Base-by-base conservation (phyloP, 768 basidiomycete genomes). In the Clathrus columnatus region DNA sequence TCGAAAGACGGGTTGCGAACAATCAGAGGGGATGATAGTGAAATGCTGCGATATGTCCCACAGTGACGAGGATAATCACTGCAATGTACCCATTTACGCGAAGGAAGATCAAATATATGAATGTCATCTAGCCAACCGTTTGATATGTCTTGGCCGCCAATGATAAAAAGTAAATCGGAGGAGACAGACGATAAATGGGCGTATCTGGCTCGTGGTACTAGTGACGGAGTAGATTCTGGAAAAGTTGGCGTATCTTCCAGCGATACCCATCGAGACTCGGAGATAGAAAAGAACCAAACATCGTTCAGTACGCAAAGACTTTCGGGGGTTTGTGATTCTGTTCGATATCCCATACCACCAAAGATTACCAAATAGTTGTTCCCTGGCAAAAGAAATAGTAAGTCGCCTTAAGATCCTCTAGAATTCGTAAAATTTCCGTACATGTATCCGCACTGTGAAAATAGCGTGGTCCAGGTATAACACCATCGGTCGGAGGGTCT, bases 91-190 rank as follows among this genome's bases (percentile, higher is more conserved):
- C 95, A 98, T 5, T 76, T 73, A 66, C 80, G 80, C 14, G 72
- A 69, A 14, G 74, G 66, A 32, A 98, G 77, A 65, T 97, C 92
- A 60, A 85, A 93, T 6, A 95, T 87, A 66, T 90, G 86, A 53
- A 95, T 80, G 59, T 97, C 92, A 69, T 97, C 90, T 23, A 95
- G 75, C 87, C 93, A 97, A 48, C 85, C 85, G 63, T 95, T 95
- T 61, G 81, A 82, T 59, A 96, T 80, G 67, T 98, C 92, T 66
- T 99, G 95, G 0, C 95, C 95, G 5, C 96, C 95, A 49, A 96
- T 91, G 63, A 99, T 79, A 67, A 94, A 87, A 29, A 99, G 77
- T 32, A 84, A 78, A 69, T 88, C 84, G 17, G 85, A 78, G 10
- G 90, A 86, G 43, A 97, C 79, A 1, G 91, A 84, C 14, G 91